phyloP scores from a whole-genome alignment of 805 yeast species.

The Starmerella potacharoeniae region DNA sequence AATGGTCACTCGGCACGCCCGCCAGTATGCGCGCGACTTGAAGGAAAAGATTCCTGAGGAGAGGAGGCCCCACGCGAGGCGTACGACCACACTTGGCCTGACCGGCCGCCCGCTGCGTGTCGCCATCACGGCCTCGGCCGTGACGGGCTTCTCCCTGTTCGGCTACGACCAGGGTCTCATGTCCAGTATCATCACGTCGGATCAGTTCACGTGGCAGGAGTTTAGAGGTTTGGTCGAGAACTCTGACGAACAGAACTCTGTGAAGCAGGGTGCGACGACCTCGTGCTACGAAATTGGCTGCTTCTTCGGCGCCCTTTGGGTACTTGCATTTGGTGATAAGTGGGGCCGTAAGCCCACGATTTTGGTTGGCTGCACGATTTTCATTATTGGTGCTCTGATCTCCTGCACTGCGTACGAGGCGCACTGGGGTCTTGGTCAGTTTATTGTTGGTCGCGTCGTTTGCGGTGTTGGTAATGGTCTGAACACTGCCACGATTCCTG shows the following conservation, averaged over 20 bases:
- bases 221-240: slow-evolving; percentile 28
- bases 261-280: slow-evolving; percentile 53
- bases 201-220: slow-evolving; percentile 45
- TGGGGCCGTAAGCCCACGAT: slow-evolving; percentile 58
- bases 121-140: slow-evolving; percentile 47
- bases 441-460: slow-evolving; percentile 59
- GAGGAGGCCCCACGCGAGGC: slow-evolving; percentile 17
- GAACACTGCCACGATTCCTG: slow-evolving; percentile 70
- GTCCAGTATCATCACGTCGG: slow-evolving; percentile 36
- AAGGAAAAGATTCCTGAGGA: slow-evolving; percentile 19
- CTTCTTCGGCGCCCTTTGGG: slow-evolving; percentile 59
- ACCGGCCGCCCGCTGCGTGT: slow-evolving; percentile 42
- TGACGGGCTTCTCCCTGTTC: slow-evolving; percentile 44
- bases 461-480: slow-evolving; percentile 70
- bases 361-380: slow-evolving; percentile 42
- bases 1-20: slow-evolving; percentile 17
- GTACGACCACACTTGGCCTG: slow-evolving; percentile 45
- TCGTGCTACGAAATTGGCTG: slow-evolving; percentile 58
- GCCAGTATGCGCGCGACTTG: slow-evolving; percentile 11
- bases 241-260: slow-evolving; percentile 38
- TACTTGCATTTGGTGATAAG: slow-evolving; percentile 48
- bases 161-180: slow-evolving; percentile 30
- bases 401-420: slow-evolving; percentile 41
- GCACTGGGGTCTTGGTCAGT: slow-evolving; percentile 46
- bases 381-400: slow-evolving; percentile 49